Evolutionary conservation across 805 yeast species (phyloP).

Genomic region (Candida peoriensis): DNA sequence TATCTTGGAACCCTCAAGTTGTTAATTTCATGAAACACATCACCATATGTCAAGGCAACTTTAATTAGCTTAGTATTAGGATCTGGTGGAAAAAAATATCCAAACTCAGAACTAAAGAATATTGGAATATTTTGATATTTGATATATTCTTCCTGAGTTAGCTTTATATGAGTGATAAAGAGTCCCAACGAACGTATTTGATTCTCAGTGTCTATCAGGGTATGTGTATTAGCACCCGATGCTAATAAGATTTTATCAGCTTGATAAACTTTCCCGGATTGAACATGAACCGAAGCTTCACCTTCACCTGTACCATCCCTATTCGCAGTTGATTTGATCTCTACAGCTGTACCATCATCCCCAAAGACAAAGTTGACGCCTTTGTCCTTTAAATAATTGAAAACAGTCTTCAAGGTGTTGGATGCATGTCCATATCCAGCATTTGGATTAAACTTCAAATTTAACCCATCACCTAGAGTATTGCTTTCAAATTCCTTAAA

Average conservation of each 20-base stretch:
- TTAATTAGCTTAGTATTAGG: slow-evolving; percentile 30
- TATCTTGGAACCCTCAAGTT: slow-evolving; percentile 32
- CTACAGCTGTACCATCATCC: slow-evolving; percentile 21
- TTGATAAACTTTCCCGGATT: slow-evolving; percentile 23
- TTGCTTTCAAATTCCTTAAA: slow-evolving; percentile 25
- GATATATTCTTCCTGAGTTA: slow-evolving; percentile 31
- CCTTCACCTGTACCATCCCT: no score
- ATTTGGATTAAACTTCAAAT: slow-evolving; percentile 33
- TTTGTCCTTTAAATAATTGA: slow-evolving; percentile 21
- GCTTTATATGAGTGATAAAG: slow-evolving; percentile 32
- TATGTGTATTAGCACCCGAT: slow-evolving; percentile 35
- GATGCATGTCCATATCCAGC: slow-evolving; percentile 41
- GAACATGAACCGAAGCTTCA: slow-evolving; percentile 17
- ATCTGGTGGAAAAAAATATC: slow-evolving; percentile 47
- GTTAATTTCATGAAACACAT: slow-evolving; percentile 23
- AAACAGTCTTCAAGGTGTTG: slow-evolving; percentile 30
- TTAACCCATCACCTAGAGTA: slow-evolving; percentile 18
- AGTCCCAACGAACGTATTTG: slow-evolving; percentile 34
- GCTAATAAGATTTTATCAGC: slow-evolving; percentile 29
- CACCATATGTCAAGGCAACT: slow-evolving; percentile 28
- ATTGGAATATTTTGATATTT: slow-evolving; percentile 35
- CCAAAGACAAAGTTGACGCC: slow-evolving; percentile 36
- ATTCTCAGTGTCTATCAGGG: slow-evolving; percentile 25
- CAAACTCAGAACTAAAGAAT: slow-evolving; percentile 37
- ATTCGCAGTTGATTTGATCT: slow-evolving; percentile 3